Evolutionary conservation across 176 grass and related monocot genomes (phyloP).

Genomic region (Bolboschoenus planiculmis): DNA sequence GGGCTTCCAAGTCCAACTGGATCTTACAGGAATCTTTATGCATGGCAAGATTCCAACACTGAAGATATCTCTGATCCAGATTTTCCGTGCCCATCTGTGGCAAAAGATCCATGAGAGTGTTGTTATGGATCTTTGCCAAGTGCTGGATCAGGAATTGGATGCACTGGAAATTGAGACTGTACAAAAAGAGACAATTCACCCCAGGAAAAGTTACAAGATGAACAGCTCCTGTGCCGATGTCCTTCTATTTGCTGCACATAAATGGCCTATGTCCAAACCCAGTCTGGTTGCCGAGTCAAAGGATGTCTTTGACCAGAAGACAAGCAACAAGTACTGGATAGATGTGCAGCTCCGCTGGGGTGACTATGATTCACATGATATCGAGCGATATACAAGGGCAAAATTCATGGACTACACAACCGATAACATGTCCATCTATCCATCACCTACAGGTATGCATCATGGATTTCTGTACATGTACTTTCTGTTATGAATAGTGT

Average conservation of each 20-base stretch:
- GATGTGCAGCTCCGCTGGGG: slow-evolving; percentile 97
- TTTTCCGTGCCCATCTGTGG: slow-evolving; percentile 98
- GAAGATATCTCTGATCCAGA: slow-evolving; percentile 97
- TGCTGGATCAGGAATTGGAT: slow-evolving; percentile 95
- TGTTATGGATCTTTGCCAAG: slow-evolving; percentile 99
- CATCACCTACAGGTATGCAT: slow-evolving; percentile 84
- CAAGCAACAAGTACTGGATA: slow-evolving; percentile 98
- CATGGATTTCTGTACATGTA: slow-evolving; percentile 16
- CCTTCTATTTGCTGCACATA: slow-evolving; percentile 95
- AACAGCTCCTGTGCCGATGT: slow-evolving; percentile 96
- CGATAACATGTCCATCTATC: slow-evolving; percentile 99
- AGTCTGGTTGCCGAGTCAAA: slow-evolving; percentile 96
- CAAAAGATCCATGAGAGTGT: slow-evolving; percentile 99
- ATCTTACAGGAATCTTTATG: slow-evolving; percentile 93
- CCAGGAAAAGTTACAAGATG: slow-evolving; percentile 99
- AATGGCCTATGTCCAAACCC: slow-evolving; percentile 98
- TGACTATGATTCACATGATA: slow-evolving; percentile 97
- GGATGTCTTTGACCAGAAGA: slow-evolving; percentile 96
- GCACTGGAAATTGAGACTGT: slow-evolving; percentile 97
- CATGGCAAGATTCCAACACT: slow-evolving; percentile 96
- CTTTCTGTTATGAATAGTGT: neutral
- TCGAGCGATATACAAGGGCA: slow-evolving; percentile 93
- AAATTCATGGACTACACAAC: slow-evolving; percentile 99
- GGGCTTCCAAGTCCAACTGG: slow-evolving; percentile 87
- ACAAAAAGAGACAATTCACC: slow-evolving; percentile 99